Conservation (phyloP, 441 rosid species). For the Syzygium syzygioides region DNA sequence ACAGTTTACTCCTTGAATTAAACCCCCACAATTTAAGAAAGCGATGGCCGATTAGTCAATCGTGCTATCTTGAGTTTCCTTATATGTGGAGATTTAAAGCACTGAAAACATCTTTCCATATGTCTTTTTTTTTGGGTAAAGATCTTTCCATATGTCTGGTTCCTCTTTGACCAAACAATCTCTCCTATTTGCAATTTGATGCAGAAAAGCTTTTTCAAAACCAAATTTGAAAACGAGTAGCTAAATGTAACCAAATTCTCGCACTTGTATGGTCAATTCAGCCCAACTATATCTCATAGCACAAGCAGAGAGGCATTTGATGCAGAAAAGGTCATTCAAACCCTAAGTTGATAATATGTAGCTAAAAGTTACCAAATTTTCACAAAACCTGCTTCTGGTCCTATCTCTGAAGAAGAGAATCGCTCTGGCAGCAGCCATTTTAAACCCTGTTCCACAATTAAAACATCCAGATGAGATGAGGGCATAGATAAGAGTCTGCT, state of each 20-base stretch:
- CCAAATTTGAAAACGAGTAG: conserved; percentile 18
- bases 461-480: conserved; percentile 7
- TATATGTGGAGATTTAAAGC: background rate
- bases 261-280: conserved; percentile 19
- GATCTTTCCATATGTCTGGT: background rate
- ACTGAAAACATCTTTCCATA: background rate
- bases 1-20: too few relatives aligned
- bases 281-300: background rate
- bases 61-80: too few relatives aligned
- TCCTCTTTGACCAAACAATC: background rate
- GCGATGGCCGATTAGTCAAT: too few relatives aligned
- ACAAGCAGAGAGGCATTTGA: background rate
- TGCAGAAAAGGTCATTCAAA: background rate
- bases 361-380: conserved; percentile 56
- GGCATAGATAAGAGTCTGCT: background rate
- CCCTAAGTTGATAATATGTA: background rate
- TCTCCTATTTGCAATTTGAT: background rate
- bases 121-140: too few relatives aligned
- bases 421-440: conserved; percentile 97
- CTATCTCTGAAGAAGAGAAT: conserved; percentile 87
- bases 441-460: conserved; percentile 55
- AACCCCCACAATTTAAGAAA: too few relatives aligned
- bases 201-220: background rate
- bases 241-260: conserved; percentile 75
- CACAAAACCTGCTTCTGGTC: conserved; percentile 99